Percentiles rank a stretch among this genome's conserved stretches.
These are phyloP conservation scores for Microascus cirrosus DNA, from an alignment of 2,329 filamentous ascomycete genomes.

Conservation along the genomic window DNA sequence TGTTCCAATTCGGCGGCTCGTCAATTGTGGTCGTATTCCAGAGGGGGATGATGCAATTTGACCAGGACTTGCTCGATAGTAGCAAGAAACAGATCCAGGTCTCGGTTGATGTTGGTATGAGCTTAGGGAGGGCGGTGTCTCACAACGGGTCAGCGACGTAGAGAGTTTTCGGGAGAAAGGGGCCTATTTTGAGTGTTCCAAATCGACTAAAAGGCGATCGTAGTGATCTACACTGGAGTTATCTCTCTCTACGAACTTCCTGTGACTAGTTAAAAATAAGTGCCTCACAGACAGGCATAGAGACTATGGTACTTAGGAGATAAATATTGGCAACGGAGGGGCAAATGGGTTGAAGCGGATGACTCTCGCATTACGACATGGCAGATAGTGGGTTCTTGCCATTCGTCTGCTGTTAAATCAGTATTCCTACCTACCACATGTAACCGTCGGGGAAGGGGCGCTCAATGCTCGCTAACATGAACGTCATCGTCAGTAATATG, in stretches of 20 bases:
- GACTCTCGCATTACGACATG: neutral
- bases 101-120: slow-evolving; percentile 26
- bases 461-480: neutral
- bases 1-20: slow-evolving; percentile 28
- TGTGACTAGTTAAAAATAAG: too few species aligned
- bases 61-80: slow-evolving; percentile 20
- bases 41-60: slow-evolving; percentile 22
- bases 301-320: neutral
- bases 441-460: neutral
- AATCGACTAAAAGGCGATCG: neutral
- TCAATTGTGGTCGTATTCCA: slow-evolving; percentile 28
- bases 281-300: too few species aligned
- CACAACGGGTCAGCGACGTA: neutral
- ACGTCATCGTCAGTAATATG: neutral
- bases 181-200: neutral
- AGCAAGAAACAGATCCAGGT: slow-evolving; percentile 20
- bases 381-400: neutral
- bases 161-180: neutral
- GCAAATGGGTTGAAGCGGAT: neutral
- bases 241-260: too few species aligned
- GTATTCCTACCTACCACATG: neutral
- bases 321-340: neutral
- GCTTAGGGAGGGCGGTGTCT: slow-evolving; percentile 11
- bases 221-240: neutral
- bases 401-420: neutral